Evolutionary conservation across 345 rosid genomes (phyloP).

Genomic region (Ceriops zippeliana): DNA sequence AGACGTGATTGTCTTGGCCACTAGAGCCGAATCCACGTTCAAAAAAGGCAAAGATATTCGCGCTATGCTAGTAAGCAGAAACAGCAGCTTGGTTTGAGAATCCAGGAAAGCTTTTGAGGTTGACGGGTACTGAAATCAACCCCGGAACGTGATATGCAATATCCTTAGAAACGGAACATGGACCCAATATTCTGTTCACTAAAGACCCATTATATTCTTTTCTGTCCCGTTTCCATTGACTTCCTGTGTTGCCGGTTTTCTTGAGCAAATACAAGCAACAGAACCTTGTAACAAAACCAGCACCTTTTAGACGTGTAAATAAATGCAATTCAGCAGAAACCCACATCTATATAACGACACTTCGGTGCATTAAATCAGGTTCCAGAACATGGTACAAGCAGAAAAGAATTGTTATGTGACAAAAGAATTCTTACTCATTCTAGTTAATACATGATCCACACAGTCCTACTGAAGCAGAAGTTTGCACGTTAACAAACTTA

Average conservation of each 20-base stretch:
- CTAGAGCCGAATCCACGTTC: background rate
- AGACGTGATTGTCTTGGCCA: background rate
- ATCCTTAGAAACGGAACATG: background rate
- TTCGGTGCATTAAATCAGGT: background rate
- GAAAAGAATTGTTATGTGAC: background rate
- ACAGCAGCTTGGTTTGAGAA: conserved; percentile 7
- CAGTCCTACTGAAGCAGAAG: conserved; percentile 19
- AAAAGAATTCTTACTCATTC: background rate
- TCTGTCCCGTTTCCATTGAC: no score
- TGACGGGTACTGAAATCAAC: conserved; percentile 5
- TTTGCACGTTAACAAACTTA: conserved; percentile 25
- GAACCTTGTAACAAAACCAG: no score
- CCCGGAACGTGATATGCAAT: conserved; percentile 9
- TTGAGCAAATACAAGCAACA: no score
- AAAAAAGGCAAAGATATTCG: conserved; percentile 9
- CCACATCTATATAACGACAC: background rate
- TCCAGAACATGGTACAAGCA: background rate
- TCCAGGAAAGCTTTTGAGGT: conserved; percentile 16
- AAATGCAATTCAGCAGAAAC: no score
- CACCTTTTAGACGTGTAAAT: no score
- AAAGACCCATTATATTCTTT: conserved; percentile 1
- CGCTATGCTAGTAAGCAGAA: background rate
- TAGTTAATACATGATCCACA: conserved; percentile 14
- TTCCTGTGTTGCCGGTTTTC: no score
- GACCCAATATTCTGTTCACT: no score